Evolutionary conservation across 306 rosid genomes (phyloP).

Genomic region (Geum urbanum): DNA sequence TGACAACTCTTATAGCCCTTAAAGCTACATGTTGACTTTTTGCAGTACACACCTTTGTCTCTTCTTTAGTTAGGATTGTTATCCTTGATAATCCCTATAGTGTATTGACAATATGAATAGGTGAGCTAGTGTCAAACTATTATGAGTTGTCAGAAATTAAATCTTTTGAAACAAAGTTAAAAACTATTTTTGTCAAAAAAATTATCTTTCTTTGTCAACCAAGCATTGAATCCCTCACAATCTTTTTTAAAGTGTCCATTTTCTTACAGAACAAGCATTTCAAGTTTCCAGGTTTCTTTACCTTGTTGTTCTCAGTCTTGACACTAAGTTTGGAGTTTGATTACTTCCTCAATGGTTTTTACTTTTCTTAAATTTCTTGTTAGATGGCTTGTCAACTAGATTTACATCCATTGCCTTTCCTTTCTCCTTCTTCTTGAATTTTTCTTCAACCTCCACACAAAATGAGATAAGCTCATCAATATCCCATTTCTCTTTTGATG

Average conservation of each 20-base stretch:
- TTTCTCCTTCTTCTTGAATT: background rate
- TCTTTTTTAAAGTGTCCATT: no score
- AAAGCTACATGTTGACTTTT: background rate
- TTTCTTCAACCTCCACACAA: background rate
- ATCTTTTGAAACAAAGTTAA: no score
- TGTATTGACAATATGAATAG: background rate
- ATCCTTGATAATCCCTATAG: background rate
- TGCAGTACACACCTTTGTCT: background rate
- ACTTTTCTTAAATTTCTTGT: no score
- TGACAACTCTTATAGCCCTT: background rate
- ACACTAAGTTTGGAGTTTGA: no score
- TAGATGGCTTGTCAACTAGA: no score
- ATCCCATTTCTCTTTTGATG: background rate
- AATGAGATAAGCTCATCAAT: background rate
- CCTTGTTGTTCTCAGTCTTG: no score
- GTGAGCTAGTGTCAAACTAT: background rate
- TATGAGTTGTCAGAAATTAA: background rate
- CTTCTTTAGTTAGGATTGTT: background rate
- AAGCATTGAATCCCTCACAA: no score
- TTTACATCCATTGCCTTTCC: background rate
- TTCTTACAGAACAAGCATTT: no score
- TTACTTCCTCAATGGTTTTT: no score
- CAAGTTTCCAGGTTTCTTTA: no score
- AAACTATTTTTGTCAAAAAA: no score
- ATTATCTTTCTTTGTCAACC: no score